A percentile compares a stretch with the other conserved stretches of the same genome.
phyloP scores from a whole-genome alignment of 495 filamentous ascomycete genomes.

The Penicillium diatomitis region DNA sequence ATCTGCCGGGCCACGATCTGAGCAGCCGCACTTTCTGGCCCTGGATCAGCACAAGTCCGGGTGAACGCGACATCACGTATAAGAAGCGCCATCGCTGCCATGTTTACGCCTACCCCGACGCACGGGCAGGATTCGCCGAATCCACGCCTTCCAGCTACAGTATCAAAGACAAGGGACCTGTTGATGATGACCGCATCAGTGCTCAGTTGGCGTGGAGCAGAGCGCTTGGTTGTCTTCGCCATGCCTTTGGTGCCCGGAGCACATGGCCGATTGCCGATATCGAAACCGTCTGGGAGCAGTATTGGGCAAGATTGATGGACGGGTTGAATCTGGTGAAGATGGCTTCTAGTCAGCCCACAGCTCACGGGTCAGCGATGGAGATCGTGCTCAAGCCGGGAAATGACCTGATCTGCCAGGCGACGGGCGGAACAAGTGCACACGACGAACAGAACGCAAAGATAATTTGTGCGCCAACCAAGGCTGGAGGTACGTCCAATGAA shows the following conservation, averaged over 20 bases:
- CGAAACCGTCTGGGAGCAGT: slow-evolving; percentile 51
- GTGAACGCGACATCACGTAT: slow-evolving; percentile 18
- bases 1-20: slow-evolving; percentile 41
- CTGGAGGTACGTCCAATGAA: slow-evolving; percentile 33
- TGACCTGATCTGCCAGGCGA: slow-evolving; percentile 5
- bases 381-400: slow-evolving; percentile 1
- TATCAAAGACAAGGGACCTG: background rate
- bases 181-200: slow-evolving; percentile 28
- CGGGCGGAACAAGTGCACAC: slow-evolving; percentile 1
- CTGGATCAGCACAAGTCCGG: slow-evolving; percentile 12
- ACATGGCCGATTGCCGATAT: slow-evolving; percentile 43
- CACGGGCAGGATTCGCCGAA: slow-evolving; percentile 44
- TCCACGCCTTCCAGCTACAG: slow-evolving; percentile 19
- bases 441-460: slow-evolving; percentile 9
- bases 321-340: slow-evolving; percentile 5
- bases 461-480: slow-evolving; percentile 21
- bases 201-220: slow-evolving; percentile 47
- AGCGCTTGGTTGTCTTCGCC: slow-evolving; percentile 36
- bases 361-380: slow-evolving; percentile 3
- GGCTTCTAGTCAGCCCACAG: background rate
- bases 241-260: slow-evolving; percentile 44
- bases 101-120: slow-evolving; percentile 38
- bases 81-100: slow-evolving; percentile 39
- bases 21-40: slow-evolving; percentile 23
- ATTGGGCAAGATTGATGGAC: slow-evolving; percentile 23